phyloP scores from a whole-genome alignment of 148 eudicot genomes.

The Chenopodium quinoa region DNA sequence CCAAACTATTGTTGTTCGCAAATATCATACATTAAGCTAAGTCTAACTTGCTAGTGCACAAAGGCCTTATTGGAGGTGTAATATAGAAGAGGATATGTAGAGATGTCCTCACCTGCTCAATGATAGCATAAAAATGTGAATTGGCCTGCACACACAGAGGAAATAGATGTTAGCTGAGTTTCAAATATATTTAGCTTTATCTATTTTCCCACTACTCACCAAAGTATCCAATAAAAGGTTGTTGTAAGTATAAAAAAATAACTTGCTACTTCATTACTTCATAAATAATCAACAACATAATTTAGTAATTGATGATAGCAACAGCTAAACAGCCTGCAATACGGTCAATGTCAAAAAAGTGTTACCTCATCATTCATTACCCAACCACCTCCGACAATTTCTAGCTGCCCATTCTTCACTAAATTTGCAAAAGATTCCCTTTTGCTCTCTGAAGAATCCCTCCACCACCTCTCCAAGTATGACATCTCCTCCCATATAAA shows the following conservation, averaged over 20 bases:
- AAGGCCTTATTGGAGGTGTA: neutral
- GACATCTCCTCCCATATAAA: constrained; percentile 99
- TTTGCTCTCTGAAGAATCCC: constrained; percentile 75
- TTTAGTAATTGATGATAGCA: neutral
- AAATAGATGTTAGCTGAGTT: constrained; percentile 12
- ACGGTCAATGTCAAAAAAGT: neutral
- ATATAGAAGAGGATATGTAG: neutral
- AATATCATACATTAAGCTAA: neutral
- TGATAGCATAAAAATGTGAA: constrained; percentile 95
- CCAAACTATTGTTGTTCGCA: neutral
- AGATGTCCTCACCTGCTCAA: constrained; percentile 68
- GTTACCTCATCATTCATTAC: constrained; percentile 99
- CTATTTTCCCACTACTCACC: neutral
- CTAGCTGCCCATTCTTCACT: constrained; percentile 81
- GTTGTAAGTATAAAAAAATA: neutral
- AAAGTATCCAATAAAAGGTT: neutral
- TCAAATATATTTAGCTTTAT: neutral
- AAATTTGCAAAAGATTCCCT: constrained; percentile 61
- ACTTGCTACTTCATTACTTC: neutral
- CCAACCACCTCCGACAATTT: constrained; percentile 99
- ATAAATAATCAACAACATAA: neutral
- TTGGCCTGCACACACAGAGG: constrained; percentile 73
- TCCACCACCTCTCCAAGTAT: constrained; percentile 99
- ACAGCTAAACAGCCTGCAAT: neutral
- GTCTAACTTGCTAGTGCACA: neutral